Evolutionary conservation across 169 alveolate genomes (phyloP), one percentile per base, ranked within the genome.

Genomic region (Cyclospora cayetanensis): DNA sequence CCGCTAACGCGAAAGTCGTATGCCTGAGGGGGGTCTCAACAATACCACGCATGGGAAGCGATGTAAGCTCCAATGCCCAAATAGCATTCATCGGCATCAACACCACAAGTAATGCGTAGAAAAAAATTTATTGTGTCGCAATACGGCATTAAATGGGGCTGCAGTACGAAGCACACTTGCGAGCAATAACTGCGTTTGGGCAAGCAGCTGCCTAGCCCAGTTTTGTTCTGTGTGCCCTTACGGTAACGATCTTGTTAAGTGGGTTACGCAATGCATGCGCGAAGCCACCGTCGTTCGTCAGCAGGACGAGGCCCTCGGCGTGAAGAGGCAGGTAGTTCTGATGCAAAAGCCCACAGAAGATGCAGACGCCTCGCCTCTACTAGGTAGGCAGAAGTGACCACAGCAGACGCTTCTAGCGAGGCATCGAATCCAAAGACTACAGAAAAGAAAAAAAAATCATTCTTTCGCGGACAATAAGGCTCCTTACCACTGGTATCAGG

Each of bases 301-400:
- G 87, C 4, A 87, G 92, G 39, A 87, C 92, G 50, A 87, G 82
- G 9, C 92, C 92, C 52, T 87, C 92, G 27, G 92, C 92, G 1
- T 87, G 86, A 22, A 72, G 25, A 4, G 92, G 87, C 72, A 87
- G 86, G 4, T 41, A 39, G 27, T 77, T 66, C 92, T 87, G 77
- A 18, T 4, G 65, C 41, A 37, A n/a, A 11, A 25, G 34, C 43
- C 5, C 43, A 43, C 7, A 46, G 60, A 46, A 46, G 60, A 46
- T 46, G 72, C 72, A 0, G n/a, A n/a, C n/a, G n/a, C n/a, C n/a
- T n/a, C n/a, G n/a, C n/a, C n/a, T n/a, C n/a, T n/a, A n/a, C n/a
- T n/a, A n/a, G n/a, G n/a, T n/a, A n/a, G n/a, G 72, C 37, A 0
- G 35, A n/a, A 12, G 72, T 60, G 72, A 0, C 35, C 1, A 60